Evolutionary conservation across 371 early-diverging fungal genomes (phyloP), one percentile per base, ranked within the genome.

Genomic region (Dichotomocladium elegans): DNA sequence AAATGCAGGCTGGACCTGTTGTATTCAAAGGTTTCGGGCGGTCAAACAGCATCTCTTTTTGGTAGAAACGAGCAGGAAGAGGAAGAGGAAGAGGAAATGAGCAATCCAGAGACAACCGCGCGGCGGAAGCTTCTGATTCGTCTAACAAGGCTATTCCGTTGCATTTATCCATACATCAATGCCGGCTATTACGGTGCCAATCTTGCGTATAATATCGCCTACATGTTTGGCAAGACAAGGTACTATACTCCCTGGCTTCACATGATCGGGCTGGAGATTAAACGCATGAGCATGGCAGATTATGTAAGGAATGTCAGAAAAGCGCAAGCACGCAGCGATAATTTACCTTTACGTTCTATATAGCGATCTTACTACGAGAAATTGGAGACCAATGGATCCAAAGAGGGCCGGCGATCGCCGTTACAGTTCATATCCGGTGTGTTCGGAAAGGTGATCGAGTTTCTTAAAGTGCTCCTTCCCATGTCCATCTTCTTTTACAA

Each of bases 401-500:
- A 45, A 22, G 9, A 43, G 14, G 4, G 48, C 29, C 12, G 27
- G 33, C 2, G 28, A 17, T 56, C 49, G 11, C 71, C 70, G 15
- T 25, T 70, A 1, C 33, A 53, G 1, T 43, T 57, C 12, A 15
- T 61, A 25, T 46, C 66, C 1, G 56, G 59, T 11, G 52, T 80
- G 1, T 60, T 85, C n/a, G 52, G 74, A 10, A 76, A 80, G 47
- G 79, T 82, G 0, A 70, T 92, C 29, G 88, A 89, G 40, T 74
- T 84, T 51, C 76, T 93, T 30, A 87, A 90, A 55, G 79, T 85
- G 3, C 57, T 87, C 7, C 63, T 96, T 48, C 96, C 95, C 25
- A 81, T 92, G 81, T 86, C 91, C 0, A 89, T 96, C 35, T 93
- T 95, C 74, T 87, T 93, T 56, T 93, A 88, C 79, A 90, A 89